A percentile compares a stretch with the other conserved stretches of the same genome.
These are phyloP conservation scores for Polyplosphaeria fusca DNA, from an alignment of 495 filamentous ascomycete species.

Conservation along the genomic window DNA sequence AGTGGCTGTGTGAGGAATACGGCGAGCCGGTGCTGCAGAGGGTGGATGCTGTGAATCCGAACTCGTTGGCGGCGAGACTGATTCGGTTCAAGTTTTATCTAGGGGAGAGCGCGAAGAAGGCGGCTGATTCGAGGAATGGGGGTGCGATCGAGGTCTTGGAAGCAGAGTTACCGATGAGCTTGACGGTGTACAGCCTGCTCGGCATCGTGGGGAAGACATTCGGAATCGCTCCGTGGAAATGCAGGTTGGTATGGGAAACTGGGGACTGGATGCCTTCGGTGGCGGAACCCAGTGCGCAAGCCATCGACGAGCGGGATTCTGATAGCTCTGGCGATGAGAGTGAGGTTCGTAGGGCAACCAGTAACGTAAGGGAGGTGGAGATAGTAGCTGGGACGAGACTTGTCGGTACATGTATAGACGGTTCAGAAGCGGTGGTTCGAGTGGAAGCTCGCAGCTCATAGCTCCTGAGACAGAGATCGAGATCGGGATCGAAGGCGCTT, in stretches of 20 bases:
- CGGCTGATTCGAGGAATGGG: not conserved
- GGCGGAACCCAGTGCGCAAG: constrained; percentile 51
- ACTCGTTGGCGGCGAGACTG: constrained; percentile 70
- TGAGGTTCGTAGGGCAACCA: constrained; percentile 36
- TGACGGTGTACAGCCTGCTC: constrained; percentile 77
- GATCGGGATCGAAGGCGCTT: too few relatives aligned
- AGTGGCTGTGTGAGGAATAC: constrained; percentile 67
- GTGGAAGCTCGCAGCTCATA: too few relatives aligned
- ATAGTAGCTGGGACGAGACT: constrained; percentile 75
- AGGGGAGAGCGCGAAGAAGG: constrained; percentile 35
- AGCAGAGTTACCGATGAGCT: constrained; percentile 64
- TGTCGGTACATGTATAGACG: constrained; percentile 79
- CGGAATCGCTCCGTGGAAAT: constrained; percentile 56
- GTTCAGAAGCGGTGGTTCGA: constrained; percentile 62
- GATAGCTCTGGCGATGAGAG: constrained; percentile 51
- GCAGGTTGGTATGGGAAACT: constrained; percentile 75
- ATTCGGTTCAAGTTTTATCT: constrained; percentile 62
- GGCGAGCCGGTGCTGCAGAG: constrained; percentile 60
- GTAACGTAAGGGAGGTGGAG: constrained; percentile 73
- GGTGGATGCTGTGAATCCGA: constrained; percentile 53
- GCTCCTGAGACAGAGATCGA: too few relatives aligned
- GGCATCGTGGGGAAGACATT: constrained; percentile 72
- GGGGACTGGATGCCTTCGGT: constrained; percentile 75
- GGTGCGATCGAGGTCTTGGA: not conserved
- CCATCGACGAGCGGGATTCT: constrained; percentile 53